These are phyloP conservation scores for Neofusicoccum laricinum DNA, from an alignment of 2,329 filamentous ascomycete genomes.

Conservation along the genomic window DNA sequence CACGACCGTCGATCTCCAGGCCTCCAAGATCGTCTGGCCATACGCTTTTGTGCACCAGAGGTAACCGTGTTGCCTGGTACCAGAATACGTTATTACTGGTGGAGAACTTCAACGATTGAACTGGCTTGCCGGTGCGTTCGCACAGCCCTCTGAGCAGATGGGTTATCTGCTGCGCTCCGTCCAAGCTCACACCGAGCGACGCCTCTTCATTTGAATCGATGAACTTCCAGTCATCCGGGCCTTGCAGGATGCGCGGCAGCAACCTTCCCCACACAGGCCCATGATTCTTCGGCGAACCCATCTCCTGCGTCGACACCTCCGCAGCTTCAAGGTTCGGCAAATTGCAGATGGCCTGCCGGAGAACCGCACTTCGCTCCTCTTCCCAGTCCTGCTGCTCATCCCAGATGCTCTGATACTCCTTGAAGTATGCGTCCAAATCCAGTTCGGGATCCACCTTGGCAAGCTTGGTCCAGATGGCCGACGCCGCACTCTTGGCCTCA, in stretches of 20 bases:
- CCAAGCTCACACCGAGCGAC: background rate
- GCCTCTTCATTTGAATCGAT: conserved; percentile 6
- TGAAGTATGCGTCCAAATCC: background rate
- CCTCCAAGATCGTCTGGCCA: background rate
- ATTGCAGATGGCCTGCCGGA: background rate
- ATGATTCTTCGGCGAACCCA: conserved; percentile 6
- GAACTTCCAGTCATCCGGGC: conserved; percentile 12
- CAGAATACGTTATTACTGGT: conserved; percentile 6
- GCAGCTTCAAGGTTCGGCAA: conserved; percentile 8
- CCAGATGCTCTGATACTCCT: background rate
- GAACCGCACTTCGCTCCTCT: background rate
- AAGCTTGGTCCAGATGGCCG: background rate
- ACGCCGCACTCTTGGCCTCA: background rate
- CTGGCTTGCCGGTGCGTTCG: background rate
- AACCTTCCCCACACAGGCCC: conserved; percentile 7
- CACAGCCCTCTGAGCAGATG: conserved; percentile 8
- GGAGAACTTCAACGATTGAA: background rate
- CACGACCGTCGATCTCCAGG: background rate
- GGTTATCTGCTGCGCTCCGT: conserved; percentile 1
- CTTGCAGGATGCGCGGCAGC: conserved; percentile 3
- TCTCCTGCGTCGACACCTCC: background rate
- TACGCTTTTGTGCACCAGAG: background rate
- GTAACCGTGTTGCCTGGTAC: background rate
- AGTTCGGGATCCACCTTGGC: background rate
- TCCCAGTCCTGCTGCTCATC: conserved; percentile 16